Evolutionary conservation across 257 asterid genomes (phyloP).

Genomic region (Capsicum rhomboideum): DNA sequence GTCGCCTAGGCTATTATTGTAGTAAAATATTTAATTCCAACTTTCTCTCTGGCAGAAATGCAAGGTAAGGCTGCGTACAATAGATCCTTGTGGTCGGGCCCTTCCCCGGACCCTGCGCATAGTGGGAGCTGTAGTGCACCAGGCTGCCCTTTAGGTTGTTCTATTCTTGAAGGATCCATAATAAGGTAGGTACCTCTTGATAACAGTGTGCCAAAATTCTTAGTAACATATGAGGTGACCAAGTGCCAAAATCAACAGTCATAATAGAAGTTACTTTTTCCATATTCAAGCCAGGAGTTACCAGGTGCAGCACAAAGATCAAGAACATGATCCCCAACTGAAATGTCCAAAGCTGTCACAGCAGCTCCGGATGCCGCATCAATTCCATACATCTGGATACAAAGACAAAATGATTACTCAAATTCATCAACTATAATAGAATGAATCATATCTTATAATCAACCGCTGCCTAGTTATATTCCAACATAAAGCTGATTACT

Average conservation of each 20-base stretch:
- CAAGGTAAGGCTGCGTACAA: too few relatives aligned
- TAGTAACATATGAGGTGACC: not conserved
- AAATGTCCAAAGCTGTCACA: conserved; percentile 67
- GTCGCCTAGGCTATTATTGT: not conserved
- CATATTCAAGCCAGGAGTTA: conserved; percentile 12
- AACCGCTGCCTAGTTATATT: not conserved
- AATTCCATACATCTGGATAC: conserved; percentile 82
- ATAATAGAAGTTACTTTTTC: not conserved
- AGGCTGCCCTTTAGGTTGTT: too few relatives aligned
- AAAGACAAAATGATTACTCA: conserved; percentile 3
- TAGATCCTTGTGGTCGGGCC: too few relatives aligned
- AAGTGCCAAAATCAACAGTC: not conserved
- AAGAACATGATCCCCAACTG: conserved; percentile 74
- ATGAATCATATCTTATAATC: not conserved
- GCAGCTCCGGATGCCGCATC: conserved; percentile 99
- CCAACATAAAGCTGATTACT: not conserved
- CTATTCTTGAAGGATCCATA: not conserved
- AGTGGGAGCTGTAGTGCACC: too few relatives aligned
- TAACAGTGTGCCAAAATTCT: not conserved
- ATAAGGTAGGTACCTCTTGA: not conserved
- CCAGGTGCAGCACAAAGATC: conserved; percentile 99
- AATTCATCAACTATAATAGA: not conserved
- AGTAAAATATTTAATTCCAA: not conserved
- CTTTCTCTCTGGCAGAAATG: too few relatives aligned
- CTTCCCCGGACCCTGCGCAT: too few relatives aligned